Base-by-base conservation (phyloP, 495 filamentous ascomycete species). In the Penicillium goetzii region DNA sequence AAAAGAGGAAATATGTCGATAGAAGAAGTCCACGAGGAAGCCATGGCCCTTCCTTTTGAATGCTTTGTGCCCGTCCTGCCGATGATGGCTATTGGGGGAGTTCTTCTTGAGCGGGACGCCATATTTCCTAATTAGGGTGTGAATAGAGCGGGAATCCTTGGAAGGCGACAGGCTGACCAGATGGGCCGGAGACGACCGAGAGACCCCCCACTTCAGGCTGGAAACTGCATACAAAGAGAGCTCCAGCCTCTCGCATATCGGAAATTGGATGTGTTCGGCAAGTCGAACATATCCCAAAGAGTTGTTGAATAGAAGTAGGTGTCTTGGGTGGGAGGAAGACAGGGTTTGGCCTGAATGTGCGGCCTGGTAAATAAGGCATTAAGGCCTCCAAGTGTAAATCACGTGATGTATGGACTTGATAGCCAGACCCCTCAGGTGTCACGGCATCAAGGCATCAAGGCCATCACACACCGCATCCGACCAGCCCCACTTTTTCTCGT, bases 91-190 rank as follows among this genome's bases (percentile, higher is more conserved):
- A 26, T 11, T 25, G 36, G 56, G 65, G 60, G 38, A 61, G 51
- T 26, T 50, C 56, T 53, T 53, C 56, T 65, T 61, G 62, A 63
- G 59, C 25, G 34, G 28, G 26, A 34, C 15, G 25, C 34, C 28
- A n/a, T 25, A 26, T 57, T 58, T 61, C 69, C 64, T 30, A 28
- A 69, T 65, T 63, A 14, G 53, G 68, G 60, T 55, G 8, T 72
- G 52, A 66, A 73, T 73, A 73, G 61, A 52, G 38, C 30, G 23
- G 23, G 17, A 6, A 19, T n/a, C 15, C 38, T 40, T 40, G 36
- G 36, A 45, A 53, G 11, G 28, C 58, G 19, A n/a, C 47, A 53
- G 41, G 19, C n/a, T 47, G 3, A 51, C 25, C n/a, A 30, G 25
- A 51, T 28, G 47, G 12, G 15, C 47, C 47, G 26, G 15, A 17